Percentiles rank a stretch among this genome's conserved stretches.
Evolutionary conservation across 108 stramenopile species (phyloP).

Genomic region (Cyclotella cryptica): DNA sequence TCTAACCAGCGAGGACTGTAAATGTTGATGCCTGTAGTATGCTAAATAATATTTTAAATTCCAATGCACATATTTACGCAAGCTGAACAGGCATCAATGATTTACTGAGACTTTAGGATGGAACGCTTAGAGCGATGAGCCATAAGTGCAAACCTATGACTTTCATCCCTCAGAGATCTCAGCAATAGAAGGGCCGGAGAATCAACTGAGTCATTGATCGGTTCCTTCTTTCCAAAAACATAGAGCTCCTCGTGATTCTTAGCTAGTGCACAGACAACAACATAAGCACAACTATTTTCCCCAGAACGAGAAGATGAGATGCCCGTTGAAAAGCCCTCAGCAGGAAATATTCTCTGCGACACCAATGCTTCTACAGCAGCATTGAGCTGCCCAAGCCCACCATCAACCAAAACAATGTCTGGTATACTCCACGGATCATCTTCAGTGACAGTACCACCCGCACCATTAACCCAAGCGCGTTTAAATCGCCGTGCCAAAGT

Average conservation of each 20-base stretch:
- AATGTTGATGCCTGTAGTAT: too few relatives aligned
- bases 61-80: too few relatives aligned
- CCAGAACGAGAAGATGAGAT: neutral
- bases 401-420: slow-evolving; percentile 81
- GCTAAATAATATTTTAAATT: too few relatives aligned
- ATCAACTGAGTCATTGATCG: slow-evolving; percentile 58
- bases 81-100: too few relatives aligned
- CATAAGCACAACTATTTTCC: neutral
- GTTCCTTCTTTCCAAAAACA: neutral
- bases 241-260: neutral
- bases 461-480: slow-evolving; percentile 37
- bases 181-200: slow-evolving; percentile 65
- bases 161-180: slow-evolving; percentile 69
- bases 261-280: neutral
- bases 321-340: neutral
- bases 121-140: slow-evolving; percentile 21
- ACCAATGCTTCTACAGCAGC: slow-evolving; percentile 76
- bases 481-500: slow-evolving; percentile 68
- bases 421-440: slow-evolving; percentile 68
- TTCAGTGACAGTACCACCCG: slow-evolving; percentile 28
- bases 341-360: slow-evolving; percentile 43
- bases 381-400: slow-evolving; percentile 77
- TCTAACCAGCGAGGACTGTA: too few relatives aligned
- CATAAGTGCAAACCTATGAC: slow-evolving; percentile 70
- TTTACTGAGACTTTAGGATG: neutral